phyloP scores from a whole-genome alignment of 805 yeast species.

The Komagataella phaffii region DNA sequence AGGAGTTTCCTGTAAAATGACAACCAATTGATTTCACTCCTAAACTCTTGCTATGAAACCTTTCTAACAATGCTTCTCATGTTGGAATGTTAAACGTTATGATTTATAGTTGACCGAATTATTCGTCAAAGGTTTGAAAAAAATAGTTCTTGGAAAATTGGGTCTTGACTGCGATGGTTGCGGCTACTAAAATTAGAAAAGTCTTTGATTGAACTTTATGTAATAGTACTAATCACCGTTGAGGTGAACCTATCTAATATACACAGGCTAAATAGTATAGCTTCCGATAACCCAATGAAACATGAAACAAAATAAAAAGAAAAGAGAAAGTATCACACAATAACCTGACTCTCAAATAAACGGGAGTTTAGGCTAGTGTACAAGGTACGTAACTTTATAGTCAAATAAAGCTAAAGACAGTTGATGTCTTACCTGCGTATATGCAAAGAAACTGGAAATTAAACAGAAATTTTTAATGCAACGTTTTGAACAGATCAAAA shows the following conservation, averaged over 20 bases:
- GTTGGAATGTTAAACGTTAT: too few relatives aligned
- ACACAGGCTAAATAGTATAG: neutral
- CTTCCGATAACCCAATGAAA: neutral
- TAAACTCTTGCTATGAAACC: too few relatives aligned
- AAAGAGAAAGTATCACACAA: neutral
- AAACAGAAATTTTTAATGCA: neutral
- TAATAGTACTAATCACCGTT: neutral
- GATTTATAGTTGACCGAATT: too few relatives aligned
- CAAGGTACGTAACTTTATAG: neutral
- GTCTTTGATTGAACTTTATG: neutral
- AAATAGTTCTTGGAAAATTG: too few relatives aligned
- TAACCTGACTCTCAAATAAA: neutral
- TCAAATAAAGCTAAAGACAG: slow-evolving; percentile 2
- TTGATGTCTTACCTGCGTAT: slow-evolving; percentile 5
- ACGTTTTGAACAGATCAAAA: slow-evolving; percentile 34
- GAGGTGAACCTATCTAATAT: neutral
- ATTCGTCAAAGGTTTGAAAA: too few relatives aligned
- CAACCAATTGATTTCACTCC: too few relatives aligned
- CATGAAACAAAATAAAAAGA: neutral
- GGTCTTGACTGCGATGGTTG: too few relatives aligned
- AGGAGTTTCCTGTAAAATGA: too few relatives aligned
- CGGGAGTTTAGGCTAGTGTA: neutral
- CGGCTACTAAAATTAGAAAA: neutral
- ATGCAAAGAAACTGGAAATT: slow-evolving; percentile 1
- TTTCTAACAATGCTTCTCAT: too few relatives aligned